A percentile compares a stretch with the other conserved stretches of the same genome.
These are phyloP conservation scores for Amylostereum areolatum DNA, from an alignment of 1,284 basidiomycete genomes.

Conservation along the genomic window DNA sequence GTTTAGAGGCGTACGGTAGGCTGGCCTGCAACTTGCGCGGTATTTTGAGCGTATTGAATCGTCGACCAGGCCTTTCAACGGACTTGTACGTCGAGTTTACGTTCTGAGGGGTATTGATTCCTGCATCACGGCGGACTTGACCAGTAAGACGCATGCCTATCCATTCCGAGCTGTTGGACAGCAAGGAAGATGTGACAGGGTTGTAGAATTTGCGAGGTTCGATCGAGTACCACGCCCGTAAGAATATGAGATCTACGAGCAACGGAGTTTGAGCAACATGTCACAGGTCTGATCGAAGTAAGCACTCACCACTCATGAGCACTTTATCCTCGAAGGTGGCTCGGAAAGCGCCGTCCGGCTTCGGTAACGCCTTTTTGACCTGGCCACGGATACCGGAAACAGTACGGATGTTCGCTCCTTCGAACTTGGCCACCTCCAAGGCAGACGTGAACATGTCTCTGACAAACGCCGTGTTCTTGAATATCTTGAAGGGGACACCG, in stretches of 20 bases:
- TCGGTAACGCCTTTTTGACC: constrained; percentile 91
- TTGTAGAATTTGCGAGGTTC: constrained; percentile 96
- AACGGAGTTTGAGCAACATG: neutral
- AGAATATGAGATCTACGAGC: constrained; percentile 82
- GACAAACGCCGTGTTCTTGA: constrained; percentile 98
- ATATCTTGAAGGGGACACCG: constrained; percentile 93
- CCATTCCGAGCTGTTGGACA: constrained; percentile 78
- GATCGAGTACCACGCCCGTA: constrained; percentile 96
- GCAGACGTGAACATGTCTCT: constrained; percentile 96
- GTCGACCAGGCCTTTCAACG: constrained; percentile 73
- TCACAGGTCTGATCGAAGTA: neutral
- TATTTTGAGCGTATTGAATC: constrained; percentile 90
- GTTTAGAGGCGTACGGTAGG: constrained; percentile 91
- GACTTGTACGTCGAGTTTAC: constrained; percentile 88
- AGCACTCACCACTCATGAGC: constrained; percentile 80
- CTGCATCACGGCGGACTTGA: constrained; percentile 81
- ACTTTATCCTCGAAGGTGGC: constrained; percentile 99
- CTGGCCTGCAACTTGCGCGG: constrained; percentile 86
- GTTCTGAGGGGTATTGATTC: constrained; percentile 76
- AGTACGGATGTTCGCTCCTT: constrained; percentile 92
- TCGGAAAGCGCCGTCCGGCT: constrained; percentile 92
- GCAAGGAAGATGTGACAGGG: constrained; percentile 87
- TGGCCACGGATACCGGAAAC: constrained; percentile 96
- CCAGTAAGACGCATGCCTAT: constrained; percentile 95
- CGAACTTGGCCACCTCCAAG: constrained; percentile 96